Evolutionary conservation across 2,329 filamentous ascomycete species (phyloP).

Genomic region (Sporothrix globosa): DNA sequence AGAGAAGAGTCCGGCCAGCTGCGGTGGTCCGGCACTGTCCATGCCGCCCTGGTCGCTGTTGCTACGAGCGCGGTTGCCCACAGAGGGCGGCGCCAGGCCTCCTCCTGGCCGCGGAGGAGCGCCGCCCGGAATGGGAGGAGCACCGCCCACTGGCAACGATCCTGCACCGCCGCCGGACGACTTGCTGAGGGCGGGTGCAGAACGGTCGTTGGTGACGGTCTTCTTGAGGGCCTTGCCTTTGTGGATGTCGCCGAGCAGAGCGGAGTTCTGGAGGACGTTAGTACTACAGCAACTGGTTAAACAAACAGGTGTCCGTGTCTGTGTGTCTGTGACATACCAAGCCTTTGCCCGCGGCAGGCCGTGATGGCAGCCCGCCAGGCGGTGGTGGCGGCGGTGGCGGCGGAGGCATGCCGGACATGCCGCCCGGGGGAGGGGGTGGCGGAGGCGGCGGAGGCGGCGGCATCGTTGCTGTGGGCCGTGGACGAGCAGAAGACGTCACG

Average conservation of each 20-base stretch:
- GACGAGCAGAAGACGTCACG: not conserved
- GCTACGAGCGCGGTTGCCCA: conserved; percentile 74
- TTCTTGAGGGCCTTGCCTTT: conserved; percentile 84
- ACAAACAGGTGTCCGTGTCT: not conserved
- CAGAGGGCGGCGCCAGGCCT: conserved; percentile 68
- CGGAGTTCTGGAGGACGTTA: conserved; percentile 61
- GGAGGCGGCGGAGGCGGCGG: conserved; percentile 37
- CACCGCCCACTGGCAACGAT: conserved; percentile 59
- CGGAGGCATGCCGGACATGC: conserved; percentile 46
- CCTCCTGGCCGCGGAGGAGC: conserved; percentile 58
- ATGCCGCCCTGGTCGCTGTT: conserved; percentile 72
- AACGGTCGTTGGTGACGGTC: conserved; percentile 88
- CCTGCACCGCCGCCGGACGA: conserved; percentile 37
- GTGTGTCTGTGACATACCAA: conserved; percentile 26
- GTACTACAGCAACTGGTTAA: not conserved
- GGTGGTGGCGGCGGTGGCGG: conserved; percentile 64
- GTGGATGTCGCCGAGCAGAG: conserved; percentile 82
- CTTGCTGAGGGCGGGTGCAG: conserved; percentile 71
- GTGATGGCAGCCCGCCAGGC: conserved; percentile 62
- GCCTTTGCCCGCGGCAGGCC: conserved; percentile 56
- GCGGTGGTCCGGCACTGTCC: conserved; percentile 63
- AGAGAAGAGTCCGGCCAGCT: conserved; percentile 84
- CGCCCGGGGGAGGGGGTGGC: conserved; percentile 34
- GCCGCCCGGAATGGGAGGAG: conserved; percentile 75
- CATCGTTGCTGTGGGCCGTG: conserved; percentile 20